Percentiles rank a stretch among this genome's conserved stretches.
Conservation (phyloP, 805 yeast genomes). For the Saccharomyces paradoxus region DNA sequence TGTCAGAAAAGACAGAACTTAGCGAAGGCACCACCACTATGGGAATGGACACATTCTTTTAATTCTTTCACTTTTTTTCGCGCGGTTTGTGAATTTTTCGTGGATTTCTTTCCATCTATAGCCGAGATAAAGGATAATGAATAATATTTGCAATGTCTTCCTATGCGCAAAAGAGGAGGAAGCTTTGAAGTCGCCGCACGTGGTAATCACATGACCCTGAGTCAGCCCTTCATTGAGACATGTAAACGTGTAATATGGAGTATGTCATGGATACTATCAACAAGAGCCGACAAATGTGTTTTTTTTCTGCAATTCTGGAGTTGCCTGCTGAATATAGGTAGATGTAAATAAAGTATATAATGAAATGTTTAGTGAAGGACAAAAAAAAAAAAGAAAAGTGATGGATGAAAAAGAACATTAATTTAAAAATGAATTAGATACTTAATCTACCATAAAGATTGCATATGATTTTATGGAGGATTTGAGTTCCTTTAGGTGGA, state of each 20-base stretch:
- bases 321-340: too few species aligned
- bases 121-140: neutral
- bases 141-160: too few species aligned
- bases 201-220: neutral
- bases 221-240: neutral
- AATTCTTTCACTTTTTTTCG: neutral
- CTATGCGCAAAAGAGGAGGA: neutral
- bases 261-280: too few species aligned
- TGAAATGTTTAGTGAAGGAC: too few species aligned
- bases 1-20: neutral
- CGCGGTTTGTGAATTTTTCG: neutral
- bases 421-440: too few species aligned
- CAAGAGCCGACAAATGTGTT: too few species aligned
- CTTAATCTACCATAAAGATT: too few species aligned
- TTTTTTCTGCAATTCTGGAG: too few species aligned
- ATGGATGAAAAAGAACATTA: too few species aligned
- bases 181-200: neutral
- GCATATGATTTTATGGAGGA: neutral
- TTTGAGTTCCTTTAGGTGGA: neutral
- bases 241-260: too few species aligned
- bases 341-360: too few species aligned
- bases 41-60: neutral
- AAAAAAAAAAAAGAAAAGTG: too few species aligned
- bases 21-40: neutral
- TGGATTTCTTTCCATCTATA: neutral